phyloP scores from a whole-genome alignment of 2,329 filamentous ascomycete genomes.

The Verticillium tricorpus region DNA sequence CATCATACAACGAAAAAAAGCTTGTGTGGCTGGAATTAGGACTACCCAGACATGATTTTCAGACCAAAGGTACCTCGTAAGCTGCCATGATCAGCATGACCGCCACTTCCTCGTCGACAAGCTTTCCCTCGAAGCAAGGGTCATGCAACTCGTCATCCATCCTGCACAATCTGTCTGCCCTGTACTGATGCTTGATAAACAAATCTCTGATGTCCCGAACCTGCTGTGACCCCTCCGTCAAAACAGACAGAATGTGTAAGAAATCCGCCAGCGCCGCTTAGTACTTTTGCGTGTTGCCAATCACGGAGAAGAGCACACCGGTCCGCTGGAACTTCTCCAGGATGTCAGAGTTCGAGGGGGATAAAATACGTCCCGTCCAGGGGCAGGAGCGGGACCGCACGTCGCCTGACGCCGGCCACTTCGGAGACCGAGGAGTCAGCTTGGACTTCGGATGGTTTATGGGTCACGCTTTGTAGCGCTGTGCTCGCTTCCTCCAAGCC shows the following conservation, averaged over 20 bases:
- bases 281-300: not conserved
- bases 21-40: not conserved
- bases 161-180: not conserved
- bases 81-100: not conserved
- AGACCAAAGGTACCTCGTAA: not conserved
- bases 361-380: not conserved
- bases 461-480: not conserved
- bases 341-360: not conserved
- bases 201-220: not conserved
- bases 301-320: not conserved
- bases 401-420: not conserved
- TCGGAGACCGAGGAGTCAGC: not conserved
- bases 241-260: not conserved
- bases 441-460: not conserved
- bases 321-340: not conserved
- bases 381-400: not conserved
- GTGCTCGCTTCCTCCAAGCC: not conserved
- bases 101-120: not conserved
- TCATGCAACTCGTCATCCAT: not conserved
- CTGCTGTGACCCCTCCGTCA: not conserved
- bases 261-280: not conserved
- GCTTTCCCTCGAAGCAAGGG: not conserved
- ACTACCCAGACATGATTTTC: not conserved
- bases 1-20: not conserved
- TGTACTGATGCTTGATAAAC: not conserved